Base-by-base conservation (phyloP, 257 asterid genomes). In the Fraxinus excelsior region DNA sequence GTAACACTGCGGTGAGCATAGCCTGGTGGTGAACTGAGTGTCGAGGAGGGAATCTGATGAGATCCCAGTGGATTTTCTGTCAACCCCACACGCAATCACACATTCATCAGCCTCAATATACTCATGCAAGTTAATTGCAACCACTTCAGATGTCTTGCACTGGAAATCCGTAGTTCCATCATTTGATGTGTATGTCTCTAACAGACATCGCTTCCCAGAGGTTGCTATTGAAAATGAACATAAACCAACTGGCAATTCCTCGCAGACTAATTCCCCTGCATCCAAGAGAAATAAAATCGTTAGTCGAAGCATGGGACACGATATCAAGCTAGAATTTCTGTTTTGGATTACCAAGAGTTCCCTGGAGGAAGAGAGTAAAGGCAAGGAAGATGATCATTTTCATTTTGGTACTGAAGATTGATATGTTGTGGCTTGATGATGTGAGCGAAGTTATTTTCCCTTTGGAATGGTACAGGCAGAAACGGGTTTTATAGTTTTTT, bases 151-250 rank as follows among this genome's bases (percentile, higher is more conserved):
- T 40, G 82, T 79, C 82, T 71, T 81, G 80, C 88, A 82, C 69
- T 82, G 75, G 23, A 72, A 56, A 0, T 28, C 75, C 2, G 3
- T 70, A 3, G 4, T 56, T 23, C 73, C 76, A 2, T 77, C 76
- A 3, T 18, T 66, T 13, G 79, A 56, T 18, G 73, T 72, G 26
- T 60, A 73, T 0, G 85, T 85, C 80, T 82, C 89, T 25, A 82
- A 72, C 9, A 72, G 60, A 78, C 89, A 85, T 25, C 87, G 78
- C n/a, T 78, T 82, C 29, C 89, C 86, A 0, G 83, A 78, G 0
- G 82, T 82, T 18, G 82, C 66, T 2, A 85, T 53, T 12, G 89
- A 78, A 21, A 80, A 85, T 26, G 89, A 56, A 51, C 89, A 85
- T 51, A 68, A 1, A 37, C 71, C 81, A 0, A 42, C 25, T 6